Evolutionary conservation across 495 filamentous ascomycete genomes (phyloP).

Genomic region (Podospora conica): DNA sequence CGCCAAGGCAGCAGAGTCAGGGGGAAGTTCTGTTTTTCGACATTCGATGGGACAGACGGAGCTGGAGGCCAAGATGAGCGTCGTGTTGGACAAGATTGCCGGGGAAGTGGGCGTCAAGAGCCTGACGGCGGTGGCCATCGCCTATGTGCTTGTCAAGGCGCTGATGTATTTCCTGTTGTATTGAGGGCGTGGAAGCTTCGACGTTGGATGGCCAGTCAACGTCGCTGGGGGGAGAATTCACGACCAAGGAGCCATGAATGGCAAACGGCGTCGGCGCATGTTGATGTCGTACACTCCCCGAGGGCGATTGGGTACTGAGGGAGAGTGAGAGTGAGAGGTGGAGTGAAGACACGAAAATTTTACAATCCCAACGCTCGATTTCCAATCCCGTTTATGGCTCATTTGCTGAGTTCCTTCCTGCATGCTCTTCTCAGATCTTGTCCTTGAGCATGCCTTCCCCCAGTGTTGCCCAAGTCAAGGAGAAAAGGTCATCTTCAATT

Average conservation of each 20-base stretch:
- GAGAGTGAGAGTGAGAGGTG: not conserved
- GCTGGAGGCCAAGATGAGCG: conserved; percentile 35
- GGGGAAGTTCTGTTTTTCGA: conserved; percentile 29
- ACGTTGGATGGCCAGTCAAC: conserved; percentile 47
- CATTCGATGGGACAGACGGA: conserved; percentile 31
- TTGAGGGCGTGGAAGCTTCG: conserved; percentile 47
- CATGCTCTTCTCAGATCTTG: not conserved
- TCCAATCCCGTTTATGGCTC: not conserved
- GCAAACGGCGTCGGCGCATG: not conserved
- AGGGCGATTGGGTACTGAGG: not conserved
- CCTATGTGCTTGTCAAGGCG: conserved; percentile 48
- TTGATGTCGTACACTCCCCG: not conserved
- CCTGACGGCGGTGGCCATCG: conserved; percentile 43
- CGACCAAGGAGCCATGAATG: not conserved
- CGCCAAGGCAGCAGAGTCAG: conserved; percentile 24
- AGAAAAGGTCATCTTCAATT: no score
- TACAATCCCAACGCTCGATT: not conserved
- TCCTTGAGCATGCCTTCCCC: no score
- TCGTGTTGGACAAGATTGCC: conserved; percentile 46
- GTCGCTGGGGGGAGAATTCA: conserved; percentile 18
- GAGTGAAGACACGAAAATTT: no score
- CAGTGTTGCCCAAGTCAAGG: no score
- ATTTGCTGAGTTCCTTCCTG: no score
- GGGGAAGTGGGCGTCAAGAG: conserved; percentile 35
- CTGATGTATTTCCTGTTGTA: conserved; percentile 47